A percentile compares a stretch with the other conserved stretches of the same genome.
These are phyloP conservation scores for Kwoniella mangroviensis DNA, from an alignment of 768 basidiomycete genomes.

Conservation along the genomic window DNA sequence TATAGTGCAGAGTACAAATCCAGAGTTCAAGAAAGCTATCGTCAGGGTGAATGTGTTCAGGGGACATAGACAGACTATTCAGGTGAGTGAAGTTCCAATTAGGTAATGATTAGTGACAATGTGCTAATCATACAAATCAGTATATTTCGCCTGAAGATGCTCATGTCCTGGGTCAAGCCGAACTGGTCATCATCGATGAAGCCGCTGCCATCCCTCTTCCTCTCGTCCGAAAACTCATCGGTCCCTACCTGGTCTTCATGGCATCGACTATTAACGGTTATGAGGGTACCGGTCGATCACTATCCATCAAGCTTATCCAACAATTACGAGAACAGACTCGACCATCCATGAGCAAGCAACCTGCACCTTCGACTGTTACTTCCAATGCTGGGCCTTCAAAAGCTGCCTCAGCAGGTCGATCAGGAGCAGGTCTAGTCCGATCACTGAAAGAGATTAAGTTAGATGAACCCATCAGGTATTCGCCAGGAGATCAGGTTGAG, in stretches of 20 bases:
- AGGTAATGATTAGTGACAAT: neutral
- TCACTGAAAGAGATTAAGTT: constrained; percentile 91
- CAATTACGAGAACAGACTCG: constrained; percentile 90
- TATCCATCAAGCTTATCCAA: constrained; percentile 96
- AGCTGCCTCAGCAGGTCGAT: constrained; percentile 55
- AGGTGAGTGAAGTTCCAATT: constrained; percentile 63
- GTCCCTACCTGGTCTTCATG: constrained; percentile 94
- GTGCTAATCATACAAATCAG: constrained; percentile 59
- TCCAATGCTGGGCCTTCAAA: constrained; percentile 58
- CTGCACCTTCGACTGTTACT: constrained; percentile 58
- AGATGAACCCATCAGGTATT: constrained; percentile 91
- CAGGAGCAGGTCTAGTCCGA: constrained; percentile 62
- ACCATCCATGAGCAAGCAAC: constrained; percentile 73
- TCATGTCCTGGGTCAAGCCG: constrained; percentile 95
- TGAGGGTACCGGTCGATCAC: constrained; percentile 97
- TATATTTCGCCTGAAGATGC: constrained; percentile 98
- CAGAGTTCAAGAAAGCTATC: constrained; percentile 92
- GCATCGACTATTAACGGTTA: constrained; percentile 99
- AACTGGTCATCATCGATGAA: constrained; percentile 96
- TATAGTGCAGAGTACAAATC: constrained; percentile 92
- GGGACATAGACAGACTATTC: constrained; percentile 92
- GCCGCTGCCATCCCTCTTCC: constrained; percentile 97
- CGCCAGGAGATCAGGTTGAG: constrained; percentile 83
- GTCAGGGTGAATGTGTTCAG: constrained; percentile 93
- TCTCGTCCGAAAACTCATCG: constrained; percentile 90